Conservation (phyloP, 805 yeast species). For the Cyberlindnera mycetangii region DNA sequence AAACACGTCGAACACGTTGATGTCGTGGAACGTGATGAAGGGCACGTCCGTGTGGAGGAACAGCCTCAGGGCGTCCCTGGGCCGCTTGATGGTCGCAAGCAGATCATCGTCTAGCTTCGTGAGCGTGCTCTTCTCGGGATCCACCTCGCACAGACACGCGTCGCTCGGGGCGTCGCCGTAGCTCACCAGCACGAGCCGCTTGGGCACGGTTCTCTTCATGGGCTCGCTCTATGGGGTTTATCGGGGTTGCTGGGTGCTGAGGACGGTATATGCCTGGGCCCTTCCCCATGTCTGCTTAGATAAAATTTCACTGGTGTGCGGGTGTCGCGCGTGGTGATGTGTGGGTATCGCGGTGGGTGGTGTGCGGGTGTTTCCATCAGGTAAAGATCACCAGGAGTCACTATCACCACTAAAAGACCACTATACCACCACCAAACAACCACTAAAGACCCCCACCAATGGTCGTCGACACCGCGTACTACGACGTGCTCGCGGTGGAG, state of each 20-base stretch:
- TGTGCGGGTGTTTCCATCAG: too few relatives aligned
- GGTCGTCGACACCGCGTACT: conserved; percentile 76
- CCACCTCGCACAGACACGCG: conserved; percentile 8
- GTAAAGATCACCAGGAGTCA: background rate
- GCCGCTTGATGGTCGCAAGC: background rate
- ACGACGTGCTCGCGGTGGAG: conserved; percentile 60
- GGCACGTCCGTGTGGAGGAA: conserved; percentile 24
- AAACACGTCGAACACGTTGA: conserved; percentile 20
- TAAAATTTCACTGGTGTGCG: background rate
- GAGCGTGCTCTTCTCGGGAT: conserved; percentile 7
- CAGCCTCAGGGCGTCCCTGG: conserved; percentile 11
- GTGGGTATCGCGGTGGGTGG: too few relatives aligned
- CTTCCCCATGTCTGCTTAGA: background rate
- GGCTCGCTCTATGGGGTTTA: background rate
- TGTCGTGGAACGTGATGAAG: conserved; percentile 21
- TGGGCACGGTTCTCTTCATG: conserved; percentile 3
- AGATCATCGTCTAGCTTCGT: conserved; percentile 9
- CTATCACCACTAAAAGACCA: background rate
- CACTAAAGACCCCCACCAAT: conserved; percentile 23
- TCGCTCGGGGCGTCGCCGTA: conserved; percentile 14
- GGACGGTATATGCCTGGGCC: background rate
- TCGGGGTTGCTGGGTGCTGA: background rate
- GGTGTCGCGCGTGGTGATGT: background rate
- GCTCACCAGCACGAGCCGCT: conserved; percentile 12
- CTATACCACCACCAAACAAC: background rate